Conservation (phyloP, 2,329 filamentous ascomycete genomes). For the Alternaria brassicicola region DNA sequence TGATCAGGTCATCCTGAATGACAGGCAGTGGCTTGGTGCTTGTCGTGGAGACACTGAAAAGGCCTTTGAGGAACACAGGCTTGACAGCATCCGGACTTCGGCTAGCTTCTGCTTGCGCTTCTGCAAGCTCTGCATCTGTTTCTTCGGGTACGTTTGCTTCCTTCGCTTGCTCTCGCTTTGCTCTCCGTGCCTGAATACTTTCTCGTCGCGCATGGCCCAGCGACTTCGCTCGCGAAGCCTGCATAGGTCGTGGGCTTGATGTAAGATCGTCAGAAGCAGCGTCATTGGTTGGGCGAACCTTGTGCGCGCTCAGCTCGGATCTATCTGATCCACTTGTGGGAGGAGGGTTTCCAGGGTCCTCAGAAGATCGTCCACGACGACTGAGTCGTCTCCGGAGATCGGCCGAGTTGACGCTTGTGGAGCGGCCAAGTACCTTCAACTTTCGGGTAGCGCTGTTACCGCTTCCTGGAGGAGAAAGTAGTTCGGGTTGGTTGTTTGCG, state of each 20-base stretch:
- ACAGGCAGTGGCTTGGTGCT: constrained; percentile 86
- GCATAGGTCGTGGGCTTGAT: constrained; percentile 37
- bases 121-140: constrained; percentile 76
- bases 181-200: constrained; percentile 86
- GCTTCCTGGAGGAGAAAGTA: constrained; percentile 74
- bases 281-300: constrained; percentile 55
- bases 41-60: constrained; percentile 97
- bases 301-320: constrained; percentile 60
- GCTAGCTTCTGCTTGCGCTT: constrained; percentile 59
- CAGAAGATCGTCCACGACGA: constrained; percentile 61
- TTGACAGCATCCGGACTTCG: constrained; percentile 80
- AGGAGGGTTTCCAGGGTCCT: constrained; percentile 66
- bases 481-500: constrained; percentile 73
- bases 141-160: constrained; percentile 88
- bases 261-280: constrained; percentile 58
- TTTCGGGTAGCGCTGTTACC: constrained; percentile 62
- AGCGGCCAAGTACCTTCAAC: constrained; percentile 75
- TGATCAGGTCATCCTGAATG: constrained; percentile 88
- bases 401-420: constrained; percentile 89
- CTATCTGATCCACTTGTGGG: constrained; percentile 81
- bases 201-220: constrained; percentile 87
- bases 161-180: constrained; percentile 72
- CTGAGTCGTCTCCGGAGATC: constrained; percentile 73
- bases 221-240: constrained; percentile 72
- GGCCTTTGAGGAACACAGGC: constrained; percentile 91